A percentile compares a stretch with the other conserved stretches of the same genome.
Conservation (phyloP, 2,329 filamentous ascomycete species). For the Thelonectria rubi region DNA sequence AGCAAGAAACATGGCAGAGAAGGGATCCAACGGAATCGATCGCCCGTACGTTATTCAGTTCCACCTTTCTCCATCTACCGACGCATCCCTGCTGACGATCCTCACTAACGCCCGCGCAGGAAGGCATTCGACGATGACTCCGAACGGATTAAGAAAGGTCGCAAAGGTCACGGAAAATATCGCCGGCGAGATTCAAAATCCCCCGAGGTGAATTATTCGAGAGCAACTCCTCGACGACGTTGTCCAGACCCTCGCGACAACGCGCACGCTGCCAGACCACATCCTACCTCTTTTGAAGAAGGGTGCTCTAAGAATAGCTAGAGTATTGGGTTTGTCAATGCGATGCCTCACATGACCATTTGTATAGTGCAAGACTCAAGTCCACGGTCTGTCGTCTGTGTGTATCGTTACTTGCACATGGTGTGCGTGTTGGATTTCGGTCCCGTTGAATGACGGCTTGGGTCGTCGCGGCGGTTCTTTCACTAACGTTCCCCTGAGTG, state of each 20-base stretch:
- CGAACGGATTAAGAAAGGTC: constrained; percentile 19
- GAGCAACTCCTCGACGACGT: constrained; percentile 62
- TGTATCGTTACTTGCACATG: no score
- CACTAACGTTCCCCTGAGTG: constrained; percentile 59
- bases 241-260: constrained; percentile 62
- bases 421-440: constrained; percentile 69
- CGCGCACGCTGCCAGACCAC: constrained; percentile 56
- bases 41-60: constrained; percentile 12
- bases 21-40: constrained; percentile 14
- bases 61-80: not conserved
- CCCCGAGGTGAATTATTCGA: constrained; percentile 60
- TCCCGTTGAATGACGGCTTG: constrained; percentile 66
- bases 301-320: constrained; percentile 59
- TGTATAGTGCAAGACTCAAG: constrained; percentile 51
- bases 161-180: constrained; percentile 32
- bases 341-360: constrained; percentile 55
- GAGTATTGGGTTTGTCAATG: constrained; percentile 70
- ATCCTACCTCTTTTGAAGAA: constrained; percentile 51
- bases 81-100: constrained; percentile 5
- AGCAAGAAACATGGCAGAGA: constrained; percentile 15
- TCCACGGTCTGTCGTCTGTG: not conserved
- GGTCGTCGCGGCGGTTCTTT: constrained; percentile 66
- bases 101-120: not conserved
- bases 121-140: constrained; percentile 8
- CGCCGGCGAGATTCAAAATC: constrained; percentile 53